Evolutionary conservation across 441 rosid genomes (phyloP).

Genomic region (Pelargonium fulgidum): DNA sequence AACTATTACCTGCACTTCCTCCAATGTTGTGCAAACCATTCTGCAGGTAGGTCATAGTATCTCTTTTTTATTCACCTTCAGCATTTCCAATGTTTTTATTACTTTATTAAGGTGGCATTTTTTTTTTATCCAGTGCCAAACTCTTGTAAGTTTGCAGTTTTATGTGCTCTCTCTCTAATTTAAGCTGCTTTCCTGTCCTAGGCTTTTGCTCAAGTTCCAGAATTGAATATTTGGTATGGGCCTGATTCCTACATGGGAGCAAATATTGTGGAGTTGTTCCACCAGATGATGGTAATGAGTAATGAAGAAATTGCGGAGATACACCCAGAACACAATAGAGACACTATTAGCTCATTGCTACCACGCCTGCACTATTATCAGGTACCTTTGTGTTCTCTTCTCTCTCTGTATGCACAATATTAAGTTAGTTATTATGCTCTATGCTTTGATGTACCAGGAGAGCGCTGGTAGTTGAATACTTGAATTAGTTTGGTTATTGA

Average conservation of each 20-base stretch:
- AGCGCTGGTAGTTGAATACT: too few species aligned
- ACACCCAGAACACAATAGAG: constrained; percentile 60
- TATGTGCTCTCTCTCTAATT: background rate
- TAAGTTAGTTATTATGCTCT: too few species aligned
- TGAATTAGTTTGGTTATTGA: too few species aligned
- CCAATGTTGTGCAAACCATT: constrained; percentile 86
- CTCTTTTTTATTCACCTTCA: background rate
- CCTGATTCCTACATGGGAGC: constrained; percentile 99
- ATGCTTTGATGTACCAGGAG: too few species aligned
- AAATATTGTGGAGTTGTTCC: constrained; percentile 71
- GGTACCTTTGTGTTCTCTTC: constrained; percentile 22
- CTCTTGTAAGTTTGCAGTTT: constrained; percentile 7
- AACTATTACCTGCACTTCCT: constrained; percentile 91
- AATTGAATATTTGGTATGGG: constrained; percentile 75
- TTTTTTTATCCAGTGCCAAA: background rate
- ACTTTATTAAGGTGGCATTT: background rate
- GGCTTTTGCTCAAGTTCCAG: constrained; percentile 84
- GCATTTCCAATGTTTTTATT: background rate
- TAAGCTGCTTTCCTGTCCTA: constrained; percentile 20
- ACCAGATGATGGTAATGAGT: constrained; percentile 76
- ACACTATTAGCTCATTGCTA: constrained; percentile 59
- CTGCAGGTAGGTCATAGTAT: constrained; percentile 54
- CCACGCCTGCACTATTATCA: constrained; percentile 58
- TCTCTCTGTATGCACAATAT: too few species aligned
- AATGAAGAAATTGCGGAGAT: constrained; percentile 76